phyloP scores from a whole-genome alignment of 163 green algal species.

The Chloromonas sp. region DNA sequence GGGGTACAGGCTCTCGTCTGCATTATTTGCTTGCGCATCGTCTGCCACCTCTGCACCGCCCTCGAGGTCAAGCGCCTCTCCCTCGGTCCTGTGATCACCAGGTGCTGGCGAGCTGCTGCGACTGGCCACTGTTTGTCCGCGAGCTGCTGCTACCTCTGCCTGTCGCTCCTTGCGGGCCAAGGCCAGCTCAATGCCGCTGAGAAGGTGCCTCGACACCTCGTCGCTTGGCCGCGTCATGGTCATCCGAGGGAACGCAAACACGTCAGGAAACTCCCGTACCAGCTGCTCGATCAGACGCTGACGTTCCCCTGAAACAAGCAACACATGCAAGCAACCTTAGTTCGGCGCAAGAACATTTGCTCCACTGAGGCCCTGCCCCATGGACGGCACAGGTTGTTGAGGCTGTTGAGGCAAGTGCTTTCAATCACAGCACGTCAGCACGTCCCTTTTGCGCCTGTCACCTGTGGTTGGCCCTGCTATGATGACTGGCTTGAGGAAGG shows the following conservation, averaged over 20 bases:
- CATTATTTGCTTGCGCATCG: neutral
- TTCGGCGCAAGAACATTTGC: too few relatives aligned
- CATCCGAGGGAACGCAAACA: slow-evolving; percentile 59
- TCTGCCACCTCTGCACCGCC: neutral
- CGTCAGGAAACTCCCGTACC: slow-evolving; percentile 65
- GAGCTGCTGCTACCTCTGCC: neutral
- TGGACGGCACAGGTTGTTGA: neutral
- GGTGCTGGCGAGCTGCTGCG: neutral
- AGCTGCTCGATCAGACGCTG: slow-evolving; percentile 49
- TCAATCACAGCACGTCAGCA: neutral
- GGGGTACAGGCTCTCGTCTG: slow-evolving; percentile 12
- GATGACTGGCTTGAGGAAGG: slow-evolving; percentile 73
- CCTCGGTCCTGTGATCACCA: neutral
- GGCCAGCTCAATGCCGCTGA: slow-evolving; percentile 4
- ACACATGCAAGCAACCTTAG: too few relatives aligned
- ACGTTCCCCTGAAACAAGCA: neutral
- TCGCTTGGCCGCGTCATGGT: slow-evolving; percentile 37
- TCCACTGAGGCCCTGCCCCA: neutral
- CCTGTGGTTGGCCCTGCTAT: slow-evolving; percentile 46
- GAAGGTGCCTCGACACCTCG: slow-evolving; percentile 15
- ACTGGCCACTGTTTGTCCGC: neutral
- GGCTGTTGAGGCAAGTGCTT: neutral
- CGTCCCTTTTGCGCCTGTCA: neutral
- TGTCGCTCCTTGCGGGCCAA: slow-evolving; percentile 1
- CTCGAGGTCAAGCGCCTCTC: neutral